Percentiles rank a stretch among this genome's conserved stretches.
Evolutionary conservation across 1,139 yeast species (phyloP).

Genomic region (Pichia sp.): DNA sequence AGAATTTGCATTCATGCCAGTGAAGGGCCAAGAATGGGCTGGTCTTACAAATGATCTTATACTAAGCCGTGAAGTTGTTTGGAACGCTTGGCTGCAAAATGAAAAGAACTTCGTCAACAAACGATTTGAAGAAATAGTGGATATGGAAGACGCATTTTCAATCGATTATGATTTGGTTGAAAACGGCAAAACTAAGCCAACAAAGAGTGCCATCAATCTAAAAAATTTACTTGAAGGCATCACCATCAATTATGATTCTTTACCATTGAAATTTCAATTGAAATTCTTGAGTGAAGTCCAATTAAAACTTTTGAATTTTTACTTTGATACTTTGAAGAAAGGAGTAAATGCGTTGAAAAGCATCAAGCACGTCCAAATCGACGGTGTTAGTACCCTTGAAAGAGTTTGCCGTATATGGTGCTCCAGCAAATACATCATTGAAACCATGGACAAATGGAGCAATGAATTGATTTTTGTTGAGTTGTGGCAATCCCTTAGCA

Average conservation of each 20-base stretch:
- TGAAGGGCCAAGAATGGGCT: constrained; percentile 38
- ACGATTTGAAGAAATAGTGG: constrained; percentile 56
- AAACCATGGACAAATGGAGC: constrained; percentile 58
- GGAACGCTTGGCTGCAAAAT: constrained; percentile 62
- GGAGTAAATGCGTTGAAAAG: constrained; percentile 46
- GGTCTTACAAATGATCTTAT: constrained; percentile 57
- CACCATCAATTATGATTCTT: constrained; percentile 56
- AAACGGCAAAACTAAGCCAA: constrained; percentile 49
- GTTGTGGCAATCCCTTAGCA: constrained; percentile 42
- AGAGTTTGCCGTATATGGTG: constrained; percentile 58
- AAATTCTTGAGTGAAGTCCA: constrained; percentile 69
- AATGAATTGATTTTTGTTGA: constrained; percentile 62
- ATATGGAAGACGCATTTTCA: constrained; percentile 48
- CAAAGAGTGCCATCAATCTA: constrained; percentile 60
- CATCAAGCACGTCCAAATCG: constrained; percentile 29
- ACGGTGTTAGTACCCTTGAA: constrained; percentile 43
- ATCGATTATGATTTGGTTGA: constrained; percentile 61
- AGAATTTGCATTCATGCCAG: constrained; percentile 44
- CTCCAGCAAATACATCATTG: constrained; percentile 50
- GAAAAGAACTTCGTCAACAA: constrained; percentile 56
- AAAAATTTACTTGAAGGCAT: constrained; percentile 62
- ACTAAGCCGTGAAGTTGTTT: constrained; percentile 38
- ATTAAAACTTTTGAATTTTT: constrained; percentile 56
- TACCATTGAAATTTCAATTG: constrained; percentile 60
- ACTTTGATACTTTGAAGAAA: constrained; percentile 47